Base-by-base conservation (phyloP, 2,329 filamentous ascomycete genomes). In the Diplodia intermedia region DNA sequence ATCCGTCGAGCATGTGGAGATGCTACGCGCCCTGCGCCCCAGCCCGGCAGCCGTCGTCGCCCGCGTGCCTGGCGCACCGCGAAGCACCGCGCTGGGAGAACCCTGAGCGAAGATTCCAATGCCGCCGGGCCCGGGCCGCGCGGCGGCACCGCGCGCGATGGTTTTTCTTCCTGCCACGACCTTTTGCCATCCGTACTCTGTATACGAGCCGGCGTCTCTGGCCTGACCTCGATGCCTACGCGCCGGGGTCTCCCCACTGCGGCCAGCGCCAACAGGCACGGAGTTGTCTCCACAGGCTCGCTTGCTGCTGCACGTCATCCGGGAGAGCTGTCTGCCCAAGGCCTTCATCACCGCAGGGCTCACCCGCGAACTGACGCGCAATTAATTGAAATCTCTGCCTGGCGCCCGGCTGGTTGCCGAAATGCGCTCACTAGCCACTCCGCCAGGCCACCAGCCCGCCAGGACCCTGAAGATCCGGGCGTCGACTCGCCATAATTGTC, bases 381-480 rank as follows among this genome's bases (percentile, higher is more conserved):
- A 62, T 62, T 49, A 49, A 62, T 49, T 62, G 40, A 62, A 62
- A 49, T 49, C 40, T 49, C 60, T 50, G 57, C 57, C 43, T 62
- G 57, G 43, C 47, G 33, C 31, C 50, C 61, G 61, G 61, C 50
- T 54, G 43, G 31, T 20, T 65, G 49, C 61, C 61, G 61, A 65
- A 65, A 65, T 65, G 26, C 38, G 43, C 49, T 54, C 50, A 62
- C 57, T 65, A 52, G 61, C 61, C 50, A 29, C 47, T 20, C 33
- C 36, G 36, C 36, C 36, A 38, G 36, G 36, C 36, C 33, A 26
- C 50, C 47, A 65, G 49, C 47, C 61, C 47, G 38, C 61, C 47
- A 65, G 49, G 61, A 65, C 61, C 61, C 61, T 65, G 61, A 65
- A 52, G 61, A 65, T 65, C 61, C 61, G 33, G 47, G n/a, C 47